Conservation (phyloP, 148 eudicot species). For the Arbutus unedo region DNA sequence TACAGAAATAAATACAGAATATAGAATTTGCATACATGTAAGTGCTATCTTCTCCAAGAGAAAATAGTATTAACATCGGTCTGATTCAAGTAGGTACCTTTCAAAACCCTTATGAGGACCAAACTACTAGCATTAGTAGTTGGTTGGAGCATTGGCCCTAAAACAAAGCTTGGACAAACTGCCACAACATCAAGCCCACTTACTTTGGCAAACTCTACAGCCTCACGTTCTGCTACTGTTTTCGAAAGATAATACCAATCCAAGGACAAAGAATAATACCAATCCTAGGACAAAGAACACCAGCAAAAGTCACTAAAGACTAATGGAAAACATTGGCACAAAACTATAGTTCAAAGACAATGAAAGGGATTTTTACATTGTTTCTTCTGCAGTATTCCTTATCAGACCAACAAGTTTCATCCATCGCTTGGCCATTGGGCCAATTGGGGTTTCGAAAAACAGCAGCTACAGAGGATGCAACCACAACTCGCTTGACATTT, state of each 20-base stretch:
- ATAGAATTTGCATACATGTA: neutral
- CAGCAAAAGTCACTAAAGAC: neutral
- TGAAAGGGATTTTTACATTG: conserved; percentile 29
- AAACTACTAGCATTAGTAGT: conserved; percentile 65
- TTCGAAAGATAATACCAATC: conserved; percentile 84
- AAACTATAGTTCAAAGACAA: neutral
- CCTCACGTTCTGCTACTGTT: conserved; percentile 72
- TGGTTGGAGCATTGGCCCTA: conserved; percentile 74
- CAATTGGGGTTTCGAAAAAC: conserved; percentile 32
- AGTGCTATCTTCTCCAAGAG: neutral
- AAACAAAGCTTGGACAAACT: conserved; percentile 55
- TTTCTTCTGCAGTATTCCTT: conserved; percentile 40
- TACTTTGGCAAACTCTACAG: conserved; percentile 57
- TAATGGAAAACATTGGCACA: neutral
- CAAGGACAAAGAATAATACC: conserved; percentile 51
- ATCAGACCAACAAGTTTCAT: conserved; percentile 57
- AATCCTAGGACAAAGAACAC: no score
- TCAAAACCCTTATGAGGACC: conserved; percentile 64
- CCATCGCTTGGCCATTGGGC: conserved; percentile 36
- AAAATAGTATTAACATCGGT: conserved; percentile 4
- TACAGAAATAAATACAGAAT: no score
- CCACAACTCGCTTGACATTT: conserved; percentile 37
- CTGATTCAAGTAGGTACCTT: conserved; percentile 40
- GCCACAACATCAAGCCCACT: conserved; percentile 65
- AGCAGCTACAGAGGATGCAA: conserved; percentile 47